A percentile compares a stretch with the other conserved stretches of the same genome.
phyloP scores from a whole-genome alignment of 495 filamentous ascomycete species.

The Polyplosphaeria fusca region DNA sequence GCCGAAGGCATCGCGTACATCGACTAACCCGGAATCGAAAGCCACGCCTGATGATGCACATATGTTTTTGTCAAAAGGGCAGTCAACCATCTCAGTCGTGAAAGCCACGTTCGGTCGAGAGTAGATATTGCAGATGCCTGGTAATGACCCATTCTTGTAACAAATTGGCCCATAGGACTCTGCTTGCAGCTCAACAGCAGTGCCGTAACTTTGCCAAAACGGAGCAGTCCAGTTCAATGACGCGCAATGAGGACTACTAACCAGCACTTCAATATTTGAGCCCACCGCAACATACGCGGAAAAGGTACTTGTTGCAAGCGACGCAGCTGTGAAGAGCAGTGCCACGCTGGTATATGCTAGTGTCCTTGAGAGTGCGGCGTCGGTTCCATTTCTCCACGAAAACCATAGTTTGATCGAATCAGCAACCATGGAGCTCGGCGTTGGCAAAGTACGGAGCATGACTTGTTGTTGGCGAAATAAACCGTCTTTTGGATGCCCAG shows the following conservation, averaged over 20 bases:
- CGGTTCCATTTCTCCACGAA: neutral
- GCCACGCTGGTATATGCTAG: neutral
- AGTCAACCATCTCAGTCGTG: too few relatives aligned
- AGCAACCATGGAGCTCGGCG: neutral
- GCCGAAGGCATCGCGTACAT: too few relatives aligned
- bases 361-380: neutral
- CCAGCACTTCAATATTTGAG: constrained; percentile 1
- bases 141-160: too few relatives aligned
- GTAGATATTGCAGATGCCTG: too few relatives aligned
- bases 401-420: constrained; percentile 1
- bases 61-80: too few relatives aligned
- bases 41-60: too few relatives aligned
- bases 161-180: too few relatives aligned
- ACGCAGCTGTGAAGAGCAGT: neutral
- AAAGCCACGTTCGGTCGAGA: too few relatives aligned
- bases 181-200: too few relatives aligned
- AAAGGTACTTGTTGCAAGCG: constrained; percentile 3
- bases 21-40: too few relatives aligned
- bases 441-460: constrained; percentile 1
- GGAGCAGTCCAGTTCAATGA: too few relatives aligned
- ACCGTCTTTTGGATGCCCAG: neutral
- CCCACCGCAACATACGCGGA: neutral
- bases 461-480: constrained; percentile 6
- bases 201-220: too few relatives aligned
- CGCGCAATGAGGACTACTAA: neutral